A percentile compares a stretch with the other conserved stretches of the same genome.
Evolutionary conservation across 805 yeast species (phyloP).

Genomic region (Metschnikowia kunwiensis): DNA sequence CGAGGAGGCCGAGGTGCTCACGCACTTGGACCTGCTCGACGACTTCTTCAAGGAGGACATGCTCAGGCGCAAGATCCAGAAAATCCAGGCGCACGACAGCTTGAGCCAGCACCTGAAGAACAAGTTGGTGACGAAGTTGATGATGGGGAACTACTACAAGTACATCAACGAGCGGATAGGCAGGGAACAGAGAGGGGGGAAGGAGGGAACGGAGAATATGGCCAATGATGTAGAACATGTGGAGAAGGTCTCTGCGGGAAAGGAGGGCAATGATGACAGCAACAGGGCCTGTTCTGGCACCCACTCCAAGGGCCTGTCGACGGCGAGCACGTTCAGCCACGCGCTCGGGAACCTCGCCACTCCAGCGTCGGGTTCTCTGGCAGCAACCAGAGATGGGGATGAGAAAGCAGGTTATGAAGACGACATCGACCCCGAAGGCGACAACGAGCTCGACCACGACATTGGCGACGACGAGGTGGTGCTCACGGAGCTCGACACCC

Average conservation of each 20-base stretch:
- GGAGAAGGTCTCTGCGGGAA: too few relatives aligned
- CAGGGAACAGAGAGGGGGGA: background rate
- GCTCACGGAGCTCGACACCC: constrained; percentile 45
- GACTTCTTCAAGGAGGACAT: constrained; percentile 39
- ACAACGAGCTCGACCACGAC: constrained; percentile 11
- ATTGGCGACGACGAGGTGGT: constrained; percentile 41
- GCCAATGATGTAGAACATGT: too few relatives aligned
- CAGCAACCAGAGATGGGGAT: too few relatives aligned
- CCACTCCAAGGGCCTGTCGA: too few relatives aligned
- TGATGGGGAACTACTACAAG: constrained; percentile 66
- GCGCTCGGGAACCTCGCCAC: too few relatives aligned
- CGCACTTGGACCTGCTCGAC: constrained; percentile 33
- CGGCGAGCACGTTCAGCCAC: too few relatives aligned
- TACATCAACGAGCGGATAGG: constrained; percentile 29
- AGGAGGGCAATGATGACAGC: background rate
- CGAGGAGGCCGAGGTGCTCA: constrained; percentile 35
- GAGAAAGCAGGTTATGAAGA: too few relatives aligned
- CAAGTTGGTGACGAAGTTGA: constrained; percentile 55
- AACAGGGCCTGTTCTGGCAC: background rate
- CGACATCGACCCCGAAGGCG: background rate
- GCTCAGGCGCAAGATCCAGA: constrained; percentile 48
- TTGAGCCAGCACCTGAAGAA: constrained; percentile 44
- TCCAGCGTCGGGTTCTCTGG: too few relatives aligned
- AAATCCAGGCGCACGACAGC: constrained; percentile 37
- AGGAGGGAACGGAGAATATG: too few relatives aligned